These are phyloP conservation scores for Arabidopsis suecica DNA, from an alignment of 345 rosid species.

Conservation along the genomic window DNA sequence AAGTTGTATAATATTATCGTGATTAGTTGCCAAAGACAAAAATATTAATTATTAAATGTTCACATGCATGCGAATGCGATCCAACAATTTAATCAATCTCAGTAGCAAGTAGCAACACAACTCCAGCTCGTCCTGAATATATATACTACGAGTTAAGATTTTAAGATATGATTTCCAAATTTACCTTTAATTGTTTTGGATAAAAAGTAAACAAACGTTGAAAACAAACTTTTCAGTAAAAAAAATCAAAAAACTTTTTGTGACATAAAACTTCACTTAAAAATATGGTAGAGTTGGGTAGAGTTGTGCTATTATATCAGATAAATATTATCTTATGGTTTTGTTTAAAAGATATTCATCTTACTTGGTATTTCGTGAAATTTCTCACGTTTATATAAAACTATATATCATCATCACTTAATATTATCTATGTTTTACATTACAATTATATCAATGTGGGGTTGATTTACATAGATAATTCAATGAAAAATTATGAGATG, in stretches of 20 bases:
- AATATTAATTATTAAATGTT: neutral
- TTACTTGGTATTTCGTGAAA: neutral
- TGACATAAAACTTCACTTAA: neutral
- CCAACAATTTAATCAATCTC: constrained; percentile 14
- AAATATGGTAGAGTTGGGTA: neutral
- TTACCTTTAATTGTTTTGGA: neutral
- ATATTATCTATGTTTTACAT: neutral
- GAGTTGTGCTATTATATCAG: too few relatives aligned
- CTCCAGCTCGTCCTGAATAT: constrained; percentile 12
- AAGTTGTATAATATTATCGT: constrained; percentile 4
- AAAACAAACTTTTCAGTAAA: neutral
- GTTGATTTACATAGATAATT: constrained; percentile 1
- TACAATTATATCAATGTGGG: constrained; percentile 21
- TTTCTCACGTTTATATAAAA: neutral
- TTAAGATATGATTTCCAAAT: neutral
- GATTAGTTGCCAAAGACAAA: constrained; percentile 9
- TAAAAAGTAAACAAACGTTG: neutral
- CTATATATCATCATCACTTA: neutral
- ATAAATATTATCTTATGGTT: too few relatives aligned
- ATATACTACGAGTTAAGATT: too few relatives aligned
- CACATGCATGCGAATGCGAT: neutral
- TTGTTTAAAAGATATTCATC: too few relatives aligned
- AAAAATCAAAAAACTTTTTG: neutral
- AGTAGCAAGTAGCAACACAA: constrained; percentile 1
- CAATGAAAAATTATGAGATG: neutral